These are phyloP conservation scores for Xylaria acuta DNA, from an alignment of 495 filamentous ascomycete species.

Conservation along the genomic window DNA sequence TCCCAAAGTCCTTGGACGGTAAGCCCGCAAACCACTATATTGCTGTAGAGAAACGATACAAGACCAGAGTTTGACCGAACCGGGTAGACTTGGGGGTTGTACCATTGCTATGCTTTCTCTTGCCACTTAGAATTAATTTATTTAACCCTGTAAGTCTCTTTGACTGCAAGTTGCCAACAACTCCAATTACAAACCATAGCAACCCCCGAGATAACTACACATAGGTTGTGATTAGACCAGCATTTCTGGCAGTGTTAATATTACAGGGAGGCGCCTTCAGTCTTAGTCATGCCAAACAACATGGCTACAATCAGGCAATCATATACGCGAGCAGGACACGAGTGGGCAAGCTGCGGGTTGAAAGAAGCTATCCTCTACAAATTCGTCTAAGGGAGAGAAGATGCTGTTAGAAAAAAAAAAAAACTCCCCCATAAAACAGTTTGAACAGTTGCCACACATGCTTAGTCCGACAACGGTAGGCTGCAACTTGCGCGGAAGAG, in stretches of 20 bases:
- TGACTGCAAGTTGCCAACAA: neutral
- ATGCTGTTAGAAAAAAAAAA: neutral
- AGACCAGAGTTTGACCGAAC: slow-evolving; percentile 6
- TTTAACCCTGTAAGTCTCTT: neutral
- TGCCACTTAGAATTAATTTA: neutral
- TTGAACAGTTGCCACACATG: neutral
- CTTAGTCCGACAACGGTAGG: neutral
- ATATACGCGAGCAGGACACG: neutral
- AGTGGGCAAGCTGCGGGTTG: neutral
- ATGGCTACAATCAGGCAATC: neutral
- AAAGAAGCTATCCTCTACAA: neutral
- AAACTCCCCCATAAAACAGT: neutral
- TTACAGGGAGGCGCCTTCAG: neutral
- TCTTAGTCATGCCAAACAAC: neutral
- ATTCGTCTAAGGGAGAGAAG: neutral
- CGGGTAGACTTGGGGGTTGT: neutral
- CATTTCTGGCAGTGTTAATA: neutral
- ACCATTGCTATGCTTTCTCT: neutral
- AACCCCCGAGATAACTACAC: neutral
- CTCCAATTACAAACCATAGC: neutral
- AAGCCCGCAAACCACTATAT: neutral
- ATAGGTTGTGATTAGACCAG: neutral
- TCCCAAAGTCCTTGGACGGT: neutral
- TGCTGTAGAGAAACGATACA: neutral
- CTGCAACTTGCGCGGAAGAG: neutral